phyloP scores from a whole-genome alignment of 345 rosid species.

The Bruguiera sexangula region DNA sequence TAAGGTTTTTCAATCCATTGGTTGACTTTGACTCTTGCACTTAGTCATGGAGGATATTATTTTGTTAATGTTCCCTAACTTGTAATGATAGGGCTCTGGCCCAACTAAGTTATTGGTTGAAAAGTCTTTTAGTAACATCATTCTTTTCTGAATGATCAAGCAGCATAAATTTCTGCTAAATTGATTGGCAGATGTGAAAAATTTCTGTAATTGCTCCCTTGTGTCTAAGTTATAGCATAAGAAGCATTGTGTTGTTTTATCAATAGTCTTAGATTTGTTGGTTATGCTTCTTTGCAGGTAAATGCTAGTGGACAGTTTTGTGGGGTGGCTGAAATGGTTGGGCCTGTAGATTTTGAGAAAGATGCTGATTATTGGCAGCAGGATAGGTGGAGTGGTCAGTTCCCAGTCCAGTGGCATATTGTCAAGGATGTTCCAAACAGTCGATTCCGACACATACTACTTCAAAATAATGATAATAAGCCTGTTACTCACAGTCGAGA shows the following conservation, averaged over 20 bases:
- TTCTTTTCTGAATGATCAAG: too few relatives aligned
- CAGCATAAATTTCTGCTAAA: too few relatives aligned
- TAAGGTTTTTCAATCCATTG: too few relatives aligned
- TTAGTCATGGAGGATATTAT: too few relatives aligned
- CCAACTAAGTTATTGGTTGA: too few relatives aligned
- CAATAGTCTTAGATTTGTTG: conserved; percentile 4
- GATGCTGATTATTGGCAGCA: conserved; percentile 73
- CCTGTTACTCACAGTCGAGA: conserved; percentile 80
- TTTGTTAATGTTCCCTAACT: too few relatives aligned
- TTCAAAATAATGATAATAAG: conserved; percentile 69
- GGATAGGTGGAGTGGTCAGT: conserved; percentile 80
- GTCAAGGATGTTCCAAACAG: conserved; percentile 69
- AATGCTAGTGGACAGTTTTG: conserved; percentile 82
- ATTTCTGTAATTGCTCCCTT: not conserved
- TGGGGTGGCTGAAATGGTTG: conserved; percentile 71
- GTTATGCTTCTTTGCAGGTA: conserved; percentile 38
- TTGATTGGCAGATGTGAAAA: too few relatives aligned
- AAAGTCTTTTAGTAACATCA: too few relatives aligned
- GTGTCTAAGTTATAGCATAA: not conserved
- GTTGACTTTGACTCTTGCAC: too few relatives aligned
- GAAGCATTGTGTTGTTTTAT: not conserved
- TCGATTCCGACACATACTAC: conserved; percentile 58
- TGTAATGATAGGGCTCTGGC: too few relatives aligned
- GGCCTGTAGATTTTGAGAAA: conserved; percentile 66
- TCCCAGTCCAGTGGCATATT: conserved; percentile 70